Evolutionary conservation across 2,329 filamentous ascomycete species (phyloP), one percentile per base, ranked within the genome.

Genomic region (Coniella lustricola): DNA sequence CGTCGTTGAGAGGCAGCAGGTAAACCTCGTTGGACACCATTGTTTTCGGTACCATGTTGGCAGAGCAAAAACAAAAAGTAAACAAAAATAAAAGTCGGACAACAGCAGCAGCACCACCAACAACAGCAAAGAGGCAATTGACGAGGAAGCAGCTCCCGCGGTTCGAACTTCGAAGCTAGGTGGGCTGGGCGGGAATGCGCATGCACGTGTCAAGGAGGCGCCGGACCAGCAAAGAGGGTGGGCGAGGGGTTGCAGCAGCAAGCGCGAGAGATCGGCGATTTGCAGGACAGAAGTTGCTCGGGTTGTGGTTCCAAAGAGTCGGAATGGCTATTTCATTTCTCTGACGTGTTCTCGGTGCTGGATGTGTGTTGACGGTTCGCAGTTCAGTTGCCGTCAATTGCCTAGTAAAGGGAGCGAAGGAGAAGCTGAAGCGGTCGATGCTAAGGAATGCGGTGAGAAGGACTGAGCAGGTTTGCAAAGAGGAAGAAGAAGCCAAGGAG

Each of bases 1-100:
- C 80, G 69, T 98, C 91, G 64, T 89, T 93, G 67, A 98, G 79
- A 56, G 87, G 87, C 55, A 98, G 78, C 61, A 95, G 73, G 71
- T 96, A 95, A 55, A 96, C 82, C 67, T 88, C 78, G 64, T 73
- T 80, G 59, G 80, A 81, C 59, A 75, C 75, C 70, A 83, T 81
- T 54, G 73, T 83, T 67, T 70, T 70, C 53, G 78, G 77, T 59
- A 74, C 71, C 78, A 83, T 82, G 64, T 57, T 69, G 53, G 61
- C 37, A 40, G 25, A 40, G n/a, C 4, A 5, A 12, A 16, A 46
- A 29, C 14, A 34, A 29, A 29, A 10, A 29, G n/a, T n/a, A n/a
- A n/a, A n/a, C n/a, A n/a, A n/a, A n/a, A n/a, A n/a, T n/a, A n/a
- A n/a, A n/a, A n/a, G n/a, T n/a, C n/a, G n/a, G n/a, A n/a, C n/a